Conservation (phyloP, 164 flowering plant species). For the Sextonia rubra region DNA sequence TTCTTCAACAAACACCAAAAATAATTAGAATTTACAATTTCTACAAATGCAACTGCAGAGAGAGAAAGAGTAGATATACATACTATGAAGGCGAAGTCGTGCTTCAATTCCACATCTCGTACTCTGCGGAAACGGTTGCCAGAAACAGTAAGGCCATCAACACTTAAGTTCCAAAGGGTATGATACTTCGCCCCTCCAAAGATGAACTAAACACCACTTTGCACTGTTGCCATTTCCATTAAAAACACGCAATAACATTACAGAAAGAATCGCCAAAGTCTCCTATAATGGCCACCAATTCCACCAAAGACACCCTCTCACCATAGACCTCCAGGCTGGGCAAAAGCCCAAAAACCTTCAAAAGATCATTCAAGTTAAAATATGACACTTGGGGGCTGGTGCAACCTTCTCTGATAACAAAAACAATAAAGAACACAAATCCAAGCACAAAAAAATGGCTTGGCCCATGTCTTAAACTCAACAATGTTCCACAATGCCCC, state of each 20-base stretch:
- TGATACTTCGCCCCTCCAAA: constrained; percentile 76
- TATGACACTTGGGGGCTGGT: constrained; percentile 32
- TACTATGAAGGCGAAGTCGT: constrained; percentile 92
- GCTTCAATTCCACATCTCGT: constrained; percentile 98
- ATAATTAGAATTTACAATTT: neutral
- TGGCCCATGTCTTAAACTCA: constrained; percentile 9
- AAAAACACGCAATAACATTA: constrained; percentile 75
- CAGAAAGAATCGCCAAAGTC: constrained; percentile 85
- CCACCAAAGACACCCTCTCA: constrained; percentile 63
- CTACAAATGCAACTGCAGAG: neutral
- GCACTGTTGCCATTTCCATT: constrained; percentile 65
- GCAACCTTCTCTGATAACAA: constrained; percentile 30
- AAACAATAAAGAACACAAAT: constrained; percentile 13
- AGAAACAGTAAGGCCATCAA: constrained; percentile 97
- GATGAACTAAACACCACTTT: constrained; percentile 90
- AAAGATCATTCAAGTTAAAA: constrained; percentile 64
- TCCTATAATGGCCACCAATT: constrained; percentile 71
- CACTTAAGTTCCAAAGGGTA: constrained; percentile 60
- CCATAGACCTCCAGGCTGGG: constrained; percentile 67
- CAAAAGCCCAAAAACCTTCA: constrained; percentile 64
- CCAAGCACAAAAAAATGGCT: constrained; percentile 25
- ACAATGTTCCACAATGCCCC: constrained; percentile 1
- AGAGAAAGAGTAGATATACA: constrained; percentile 27
- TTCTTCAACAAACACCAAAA: neutral
- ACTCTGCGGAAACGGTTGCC: constrained; percentile 96